Evolutionary conservation across 495 filamentous ascomycete genomes (phyloP).

Genomic region (Penicillium ochrochloron): DNA sequence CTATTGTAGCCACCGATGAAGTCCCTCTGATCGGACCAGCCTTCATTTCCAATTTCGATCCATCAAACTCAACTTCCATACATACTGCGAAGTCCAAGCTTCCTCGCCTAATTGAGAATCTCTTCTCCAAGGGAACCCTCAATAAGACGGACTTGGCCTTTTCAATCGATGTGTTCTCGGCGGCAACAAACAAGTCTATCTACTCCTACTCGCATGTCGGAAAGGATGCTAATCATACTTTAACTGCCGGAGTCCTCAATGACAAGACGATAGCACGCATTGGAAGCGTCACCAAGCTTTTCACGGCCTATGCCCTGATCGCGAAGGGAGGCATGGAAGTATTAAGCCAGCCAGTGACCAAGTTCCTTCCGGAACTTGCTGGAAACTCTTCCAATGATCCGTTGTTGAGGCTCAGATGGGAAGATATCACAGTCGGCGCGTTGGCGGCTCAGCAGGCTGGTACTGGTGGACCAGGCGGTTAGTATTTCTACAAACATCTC

Average conservation of each 20-base stretch:
- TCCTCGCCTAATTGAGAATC: not conserved
- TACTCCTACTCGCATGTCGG: slow-evolving; percentile 22
- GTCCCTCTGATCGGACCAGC: slow-evolving; percentile 17
- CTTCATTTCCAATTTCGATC: slow-evolving; percentile 23
- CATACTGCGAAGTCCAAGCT: not conserved
- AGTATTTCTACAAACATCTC: not conserved
- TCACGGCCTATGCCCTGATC: slow-evolving; percentile 52
- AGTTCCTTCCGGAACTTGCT: slow-evolving; percentile 58
- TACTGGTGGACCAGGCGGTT: not conserved
- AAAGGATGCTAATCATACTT: not conserved
- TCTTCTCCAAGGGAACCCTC: slow-evolving; percentile 8
- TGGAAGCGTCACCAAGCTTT: slow-evolving; percentile 53
- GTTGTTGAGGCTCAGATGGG: slow-evolving; percentile 2
- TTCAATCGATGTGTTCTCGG: slow-evolving; percentile 19
- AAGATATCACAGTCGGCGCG: slow-evolving; percentile 6
- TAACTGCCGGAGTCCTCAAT: slow-evolving; percentile 19
- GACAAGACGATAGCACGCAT: slow-evolving; percentile 52
- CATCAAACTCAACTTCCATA: slow-evolving; percentile 12
- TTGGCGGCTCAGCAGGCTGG: slow-evolving; percentile 4
- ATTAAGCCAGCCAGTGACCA: slow-evolving; percentile 52
- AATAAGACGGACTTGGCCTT: slow-evolving; percentile 19
- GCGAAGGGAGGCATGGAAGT: slow-evolving; percentile 49
- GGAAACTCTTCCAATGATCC: not conserved
- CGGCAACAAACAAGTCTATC: slow-evolving; percentile 17
- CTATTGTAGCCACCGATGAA: slow-evolving; percentile 21